These are phyloP conservation scores for Leccinum variicolor DNA, from an alignment of 768 basidiomycete genomes.

Conservation along the genomic window DNA sequence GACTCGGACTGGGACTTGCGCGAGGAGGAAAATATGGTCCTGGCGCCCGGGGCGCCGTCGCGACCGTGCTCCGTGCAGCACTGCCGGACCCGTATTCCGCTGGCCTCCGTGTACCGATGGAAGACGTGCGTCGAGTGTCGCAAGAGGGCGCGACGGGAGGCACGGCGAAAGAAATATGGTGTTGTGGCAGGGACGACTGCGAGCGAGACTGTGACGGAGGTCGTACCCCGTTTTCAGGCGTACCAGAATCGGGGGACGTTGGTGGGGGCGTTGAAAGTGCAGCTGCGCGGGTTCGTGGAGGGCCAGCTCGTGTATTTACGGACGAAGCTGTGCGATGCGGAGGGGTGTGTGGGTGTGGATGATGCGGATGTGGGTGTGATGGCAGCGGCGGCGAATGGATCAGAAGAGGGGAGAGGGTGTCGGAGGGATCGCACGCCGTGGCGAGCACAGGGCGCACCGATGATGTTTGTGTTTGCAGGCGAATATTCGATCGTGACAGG, in stretches of 20 bases:
- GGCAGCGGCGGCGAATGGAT: background rate
- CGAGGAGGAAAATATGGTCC: too few relatives aligned
- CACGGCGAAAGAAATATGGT: background rate
- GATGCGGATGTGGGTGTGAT: background rate
- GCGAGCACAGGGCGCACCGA: background rate
- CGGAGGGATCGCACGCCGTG: background rate
- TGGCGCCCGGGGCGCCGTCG: conserved; percentile 15
- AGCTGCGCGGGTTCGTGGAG: conserved; percentile 21
- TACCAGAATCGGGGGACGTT: conserved; percentile 21
- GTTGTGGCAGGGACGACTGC: background rate
- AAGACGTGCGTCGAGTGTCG: conserved; percentile 40
- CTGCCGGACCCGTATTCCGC: conserved; percentile 38
- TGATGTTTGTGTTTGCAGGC: conserved; percentile 22
- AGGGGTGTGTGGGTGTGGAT: background rate
- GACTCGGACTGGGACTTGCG: background rate
- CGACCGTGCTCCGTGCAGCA: conserved; percentile 34
- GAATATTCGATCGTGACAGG: conserved; percentile 24
- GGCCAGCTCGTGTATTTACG: conserved; percentile 23
- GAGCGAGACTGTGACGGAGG: background rate
- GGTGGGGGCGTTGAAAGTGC: conserved; percentile 12
- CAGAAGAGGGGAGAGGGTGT: background rate
- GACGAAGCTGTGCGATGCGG: conserved; percentile 10
- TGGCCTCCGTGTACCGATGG: conserved; percentile 36
- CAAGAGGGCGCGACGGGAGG: conserved; percentile 11
- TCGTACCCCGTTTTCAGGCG: conserved; percentile 10